Evolutionary conservation across 371 early-diverging fungal species (phyloP).

Genomic region (Scutellospora calospora): DNA sequence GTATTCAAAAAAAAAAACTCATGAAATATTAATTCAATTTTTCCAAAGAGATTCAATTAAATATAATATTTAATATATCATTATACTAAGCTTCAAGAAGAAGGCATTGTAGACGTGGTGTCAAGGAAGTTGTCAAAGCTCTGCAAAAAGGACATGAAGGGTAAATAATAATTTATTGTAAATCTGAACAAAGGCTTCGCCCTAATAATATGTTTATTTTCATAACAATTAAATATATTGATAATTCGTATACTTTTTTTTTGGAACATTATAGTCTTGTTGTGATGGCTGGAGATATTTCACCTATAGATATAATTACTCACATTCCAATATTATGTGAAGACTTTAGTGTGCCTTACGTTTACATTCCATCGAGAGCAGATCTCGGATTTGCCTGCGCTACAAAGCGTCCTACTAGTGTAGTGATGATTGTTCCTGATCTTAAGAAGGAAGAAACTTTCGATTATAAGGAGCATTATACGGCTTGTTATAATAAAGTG

Average conservation of each 20-base stretch:
- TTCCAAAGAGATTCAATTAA: not conserved
- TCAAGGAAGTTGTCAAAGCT: conserved; percentile 97
- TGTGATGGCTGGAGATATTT: conserved; percentile 95
- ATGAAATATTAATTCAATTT: not conserved
- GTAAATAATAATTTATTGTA: conserved; percentile 46
- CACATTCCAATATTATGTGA: conserved; percentile 99
- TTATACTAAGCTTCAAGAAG: conserved; percentile 80
- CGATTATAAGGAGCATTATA: conserved; percentile 87
- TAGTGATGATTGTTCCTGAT: conserved; percentile 87
- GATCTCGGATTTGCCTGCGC: conserved; percentile 91
- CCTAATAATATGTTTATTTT: no score
- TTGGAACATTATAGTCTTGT: conserved; percentile 66
- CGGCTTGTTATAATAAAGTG: conserved; percentile 74
- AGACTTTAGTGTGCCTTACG: conserved; percentile 93
- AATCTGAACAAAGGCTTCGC: not conserved
- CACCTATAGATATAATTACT: conserved; percentile 97
- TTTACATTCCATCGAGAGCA: conserved; percentile 94
- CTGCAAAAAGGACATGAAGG: conserved; percentile 96
- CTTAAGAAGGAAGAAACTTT: conserved; percentile 72
- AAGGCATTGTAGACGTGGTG: conserved; percentile 93
- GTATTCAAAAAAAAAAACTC: conserved; percentile 54
- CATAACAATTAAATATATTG: no score
- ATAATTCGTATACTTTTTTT: conserved; percentile 6
- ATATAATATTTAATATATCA: not conserved
- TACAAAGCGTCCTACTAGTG: conserved; percentile 95